Percentiles rank a stretch among this genome's conserved stretches.
Evolutionary conservation across 192 early-diverging fungal species (phyloP).

Genomic region (Chytriomyces sp.): DNA sequence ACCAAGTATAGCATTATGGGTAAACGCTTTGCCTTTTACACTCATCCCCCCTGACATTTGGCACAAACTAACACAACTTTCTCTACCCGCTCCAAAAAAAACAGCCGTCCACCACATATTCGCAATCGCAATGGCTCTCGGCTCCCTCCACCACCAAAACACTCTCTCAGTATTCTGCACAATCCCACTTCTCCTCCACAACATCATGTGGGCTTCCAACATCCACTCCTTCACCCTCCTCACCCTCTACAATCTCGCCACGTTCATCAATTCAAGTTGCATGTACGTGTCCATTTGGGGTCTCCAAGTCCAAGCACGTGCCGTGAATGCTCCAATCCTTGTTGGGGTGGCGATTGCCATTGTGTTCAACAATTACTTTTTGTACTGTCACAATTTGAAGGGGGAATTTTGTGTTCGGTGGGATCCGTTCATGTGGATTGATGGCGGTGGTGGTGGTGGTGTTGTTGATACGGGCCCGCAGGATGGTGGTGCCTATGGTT

Average conservation of each 20-base stretch:
- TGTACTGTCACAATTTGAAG: conserved; percentile 6
- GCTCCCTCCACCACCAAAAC: not conserved
- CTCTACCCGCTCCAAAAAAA: too few relatives aligned
- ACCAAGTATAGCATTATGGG: conserved; percentile 19
- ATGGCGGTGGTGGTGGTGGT: not conserved
- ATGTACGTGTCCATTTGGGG: not conserved
- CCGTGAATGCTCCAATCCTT: not conserved
- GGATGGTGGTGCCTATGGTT: not conserved
- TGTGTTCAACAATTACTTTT: conserved; percentile 21
- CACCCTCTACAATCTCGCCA: not conserved
- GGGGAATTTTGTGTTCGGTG: not conserved
- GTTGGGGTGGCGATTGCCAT: not conserved
- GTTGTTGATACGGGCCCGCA: not conserved
- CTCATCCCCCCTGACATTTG: not conserved
- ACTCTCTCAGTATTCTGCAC: not conserved
- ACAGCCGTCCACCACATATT: conserved; percentile 11
- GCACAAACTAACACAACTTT: too few relatives aligned
- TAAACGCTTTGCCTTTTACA: too few relatives aligned
- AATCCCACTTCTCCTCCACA: conserved; percentile 1
- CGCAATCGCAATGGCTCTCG: not conserved
- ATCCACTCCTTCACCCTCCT: not conserved
- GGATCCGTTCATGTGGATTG: not conserved
- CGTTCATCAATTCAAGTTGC: not conserved
- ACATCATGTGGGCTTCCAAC: conserved; percentile 5
- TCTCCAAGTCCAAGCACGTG: not conserved